phyloP scores from a whole-genome alignment of 1,284 basidiomycete species.

The Hymenochaete sp. region DNA sequence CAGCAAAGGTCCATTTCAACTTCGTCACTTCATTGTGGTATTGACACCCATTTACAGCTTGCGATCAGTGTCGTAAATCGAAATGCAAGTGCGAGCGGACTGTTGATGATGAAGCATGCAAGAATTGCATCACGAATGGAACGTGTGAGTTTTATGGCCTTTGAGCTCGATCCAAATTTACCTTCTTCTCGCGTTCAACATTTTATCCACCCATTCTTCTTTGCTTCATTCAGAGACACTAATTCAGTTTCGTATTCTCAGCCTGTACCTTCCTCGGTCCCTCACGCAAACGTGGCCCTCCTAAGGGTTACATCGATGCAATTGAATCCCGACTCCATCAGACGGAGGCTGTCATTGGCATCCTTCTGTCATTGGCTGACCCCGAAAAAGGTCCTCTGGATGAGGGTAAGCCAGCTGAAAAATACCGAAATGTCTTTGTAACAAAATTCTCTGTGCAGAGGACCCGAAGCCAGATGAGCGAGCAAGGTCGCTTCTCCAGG shows the following conservation, averaged over 20 bases:
- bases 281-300: constrained; percentile 74
- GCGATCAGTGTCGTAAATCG: constrained; percentile 30
- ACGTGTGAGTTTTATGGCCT: constrained; percentile 14
- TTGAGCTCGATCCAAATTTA: not conserved
- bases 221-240: not conserved
- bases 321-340: constrained; percentile 83
- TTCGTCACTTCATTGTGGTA: constrained; percentile 2
- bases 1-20: constrained; percentile 47
- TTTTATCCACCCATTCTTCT: not conserved
- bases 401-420: constrained; percentile 2
- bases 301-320: constrained; percentile 86
- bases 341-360: constrained; percentile 76
- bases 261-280: constrained; percentile 79
- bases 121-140: constrained; percentile 25
- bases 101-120: constrained; percentile 23
- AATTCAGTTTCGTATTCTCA: constrained; percentile 20
- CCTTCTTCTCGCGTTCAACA: not conserved
- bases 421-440: not conserved
- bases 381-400: constrained; percentile 9
- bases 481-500: constrained; percentile 48
- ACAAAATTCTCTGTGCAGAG: constrained; percentile 1
- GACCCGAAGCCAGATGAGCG: constrained; percentile 38
- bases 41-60: constrained; percentile 18
- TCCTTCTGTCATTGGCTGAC: constrained; percentile 44
- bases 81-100: constrained; percentile 31